Conservation (phyloP, 371 early-diverging fungal genomes). For the Ordospora colligata region DNA sequence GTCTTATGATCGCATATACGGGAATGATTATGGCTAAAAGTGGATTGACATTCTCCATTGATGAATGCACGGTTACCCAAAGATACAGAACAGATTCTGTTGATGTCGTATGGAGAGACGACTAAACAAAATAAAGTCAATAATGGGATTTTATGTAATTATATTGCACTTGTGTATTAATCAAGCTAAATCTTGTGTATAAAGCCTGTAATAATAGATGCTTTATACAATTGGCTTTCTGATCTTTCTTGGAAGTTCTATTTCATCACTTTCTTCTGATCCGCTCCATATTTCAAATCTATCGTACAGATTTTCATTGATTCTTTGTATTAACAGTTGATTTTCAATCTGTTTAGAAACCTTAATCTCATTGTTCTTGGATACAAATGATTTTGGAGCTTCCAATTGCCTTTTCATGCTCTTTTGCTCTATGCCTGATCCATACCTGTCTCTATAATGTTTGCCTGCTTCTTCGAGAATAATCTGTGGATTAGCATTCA, state of each 20-base stretch:
- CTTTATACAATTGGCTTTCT: background rate
- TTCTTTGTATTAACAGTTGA: too few species aligned
- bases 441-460: background rate
- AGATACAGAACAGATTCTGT: slow-evolving; percentile 79
- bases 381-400: background rate
- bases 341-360: too few species aligned
- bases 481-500: background rate
- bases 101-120: slow-evolving; percentile 71
- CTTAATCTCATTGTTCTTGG: background rate
- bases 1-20: slow-evolving; percentile 97
- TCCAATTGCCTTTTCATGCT: background rate
- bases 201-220: background rate
- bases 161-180: background rate
- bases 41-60: slow-evolving; percentile 65
- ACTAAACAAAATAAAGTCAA: background rate
- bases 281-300: slow-evolving; percentile 12
- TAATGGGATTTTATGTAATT: background rate
- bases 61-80: slow-evolving; percentile 82
- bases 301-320: slow-evolving; percentile 6
- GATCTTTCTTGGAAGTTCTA: background rate
- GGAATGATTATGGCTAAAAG: slow-evolving; percentile 64
- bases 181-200: background rate
- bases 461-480: slow-evolving; percentile 1
- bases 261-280: background rate
- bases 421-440: too few species aligned